Percentiles rank a stretch among this genome's conserved stretches.
These are phyloP conservation scores for Aspergillus kassunensis DNA, from an alignment of 495 filamentous ascomycete genomes.

Conservation along the genomic window DNA sequence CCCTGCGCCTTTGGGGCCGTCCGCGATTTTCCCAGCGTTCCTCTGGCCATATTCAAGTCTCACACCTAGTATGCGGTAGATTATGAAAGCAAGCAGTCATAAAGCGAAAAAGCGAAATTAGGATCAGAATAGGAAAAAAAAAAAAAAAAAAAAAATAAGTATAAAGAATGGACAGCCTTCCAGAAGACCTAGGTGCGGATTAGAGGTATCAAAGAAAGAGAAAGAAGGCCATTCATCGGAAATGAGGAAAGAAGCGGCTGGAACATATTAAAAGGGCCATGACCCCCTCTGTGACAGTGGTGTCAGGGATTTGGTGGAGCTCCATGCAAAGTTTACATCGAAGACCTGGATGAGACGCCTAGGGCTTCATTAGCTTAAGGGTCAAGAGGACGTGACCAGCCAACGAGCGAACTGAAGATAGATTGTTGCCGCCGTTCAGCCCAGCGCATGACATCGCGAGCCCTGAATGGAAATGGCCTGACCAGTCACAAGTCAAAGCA, in stretches of 20 bases:
- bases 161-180: constrained; percentile 44
- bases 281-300: constrained; percentile 1
- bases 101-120: constrained; percentile 1
- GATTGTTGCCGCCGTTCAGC: constrained; percentile 11
- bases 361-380: constrained; percentile 16
- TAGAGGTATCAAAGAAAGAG: constrained; percentile 13
- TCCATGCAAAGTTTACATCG: constrained; percentile 6
- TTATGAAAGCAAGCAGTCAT: not conserved
- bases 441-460: not conserved
- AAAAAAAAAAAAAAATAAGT: constrained; percentile 12
- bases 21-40: constrained; percentile 31
- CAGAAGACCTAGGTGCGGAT: constrained; percentile 38
- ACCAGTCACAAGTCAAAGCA: constrained; percentile 4
- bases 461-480: not conserved
- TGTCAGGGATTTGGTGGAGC: constrained; percentile 18
- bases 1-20: constrained; percentile 18
- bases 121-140: constrained; percentile 12
- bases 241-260: constrained; percentile 10
- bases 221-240: constrained; percentile 10
- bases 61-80: too few relatives aligned
- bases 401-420: constrained; percentile 9
- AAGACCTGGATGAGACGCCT: constrained; percentile 29
- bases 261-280: constrained; percentile 13
- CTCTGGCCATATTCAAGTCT: constrained; percentile 27
- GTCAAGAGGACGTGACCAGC: not conserved